phyloP scores from a whole-genome alignment of 2,329 filamentous ascomycete species.

The Pseudocercospora fijiensis region DNA sequence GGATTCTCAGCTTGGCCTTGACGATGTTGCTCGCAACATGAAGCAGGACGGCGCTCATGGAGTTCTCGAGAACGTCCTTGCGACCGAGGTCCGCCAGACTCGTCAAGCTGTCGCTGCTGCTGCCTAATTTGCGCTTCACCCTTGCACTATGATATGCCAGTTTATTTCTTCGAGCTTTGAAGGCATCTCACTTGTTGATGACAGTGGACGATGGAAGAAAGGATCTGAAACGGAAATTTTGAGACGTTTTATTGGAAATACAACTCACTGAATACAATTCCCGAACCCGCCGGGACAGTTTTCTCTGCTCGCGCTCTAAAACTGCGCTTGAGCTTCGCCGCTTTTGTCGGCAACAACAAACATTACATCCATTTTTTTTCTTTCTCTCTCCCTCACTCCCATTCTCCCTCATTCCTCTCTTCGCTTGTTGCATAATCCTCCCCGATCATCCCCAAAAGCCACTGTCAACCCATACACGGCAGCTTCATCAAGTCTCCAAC shows the following conservation, averaged over 20 bases:
- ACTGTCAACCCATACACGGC: conserved; percentile 38
- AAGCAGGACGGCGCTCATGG: conserved; percentile 45
- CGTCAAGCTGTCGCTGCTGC: conserved; percentile 47
- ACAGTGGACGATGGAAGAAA: not conserved
- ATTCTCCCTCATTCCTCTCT: not conserved
- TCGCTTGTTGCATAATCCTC: not conserved
- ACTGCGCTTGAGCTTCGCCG: conserved; percentile 1
- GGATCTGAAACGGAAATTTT: not conserved
- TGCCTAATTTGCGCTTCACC: conserved; percentile 21
- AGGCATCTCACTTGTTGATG: not conserved
- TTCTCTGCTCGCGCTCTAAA: not conserved
- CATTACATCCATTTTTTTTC: too few species aligned
- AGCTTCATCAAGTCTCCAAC: conserved; percentile 33
- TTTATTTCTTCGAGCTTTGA: not conserved
- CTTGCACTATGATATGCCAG: not conserved
- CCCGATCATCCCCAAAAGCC: not conserved
- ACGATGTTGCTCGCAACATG: conserved; percentile 64
- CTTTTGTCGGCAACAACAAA: not conserved
- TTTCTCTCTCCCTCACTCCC: not conserved
- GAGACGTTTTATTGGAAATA: not conserved
- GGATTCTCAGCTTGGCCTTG: conserved; percentile 78
- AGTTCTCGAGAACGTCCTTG: conserved; percentile 51
- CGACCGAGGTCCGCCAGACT: conserved; percentile 47
- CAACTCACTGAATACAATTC: conserved; percentile 8
- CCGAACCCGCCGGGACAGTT: not conserved